A percentile compares a stretch with the other conserved stretches of the same genome.
These are phyloP conservation scores for Nicotiana obtusifolia DNA, from an alignment of 257 asterid genomes.

Conservation along the genomic window DNA sequence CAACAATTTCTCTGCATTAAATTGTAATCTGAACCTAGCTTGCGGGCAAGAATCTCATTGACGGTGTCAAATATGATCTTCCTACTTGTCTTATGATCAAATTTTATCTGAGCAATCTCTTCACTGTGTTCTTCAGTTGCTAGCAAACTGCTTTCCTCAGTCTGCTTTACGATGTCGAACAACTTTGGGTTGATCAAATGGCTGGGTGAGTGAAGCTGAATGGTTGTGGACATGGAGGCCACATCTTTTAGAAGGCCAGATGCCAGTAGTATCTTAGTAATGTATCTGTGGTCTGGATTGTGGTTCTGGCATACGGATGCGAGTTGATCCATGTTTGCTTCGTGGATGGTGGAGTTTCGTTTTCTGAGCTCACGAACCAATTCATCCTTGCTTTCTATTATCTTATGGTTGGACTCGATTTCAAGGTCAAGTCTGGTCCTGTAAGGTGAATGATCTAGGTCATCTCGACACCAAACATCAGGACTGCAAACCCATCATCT, in stretches of 20 bases:
- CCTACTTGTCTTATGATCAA: constrained; percentile 46
- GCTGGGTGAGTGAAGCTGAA: constrained; percentile 46
- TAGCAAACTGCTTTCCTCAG: constrained; percentile 31
- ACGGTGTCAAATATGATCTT: constrained; percentile 65
- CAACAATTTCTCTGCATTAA: constrained; percentile 18
- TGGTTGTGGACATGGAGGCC: constrained; percentile 30
- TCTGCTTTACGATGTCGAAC: constrained; percentile 67
- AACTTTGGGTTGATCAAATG: constrained; percentile 57
- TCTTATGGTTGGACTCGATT: constrained; percentile 28
- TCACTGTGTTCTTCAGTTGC: constrained; percentile 6
- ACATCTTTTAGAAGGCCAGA: constrained; percentile 62
- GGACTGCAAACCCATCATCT: constrained; percentile 34
- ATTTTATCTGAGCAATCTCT: constrained; percentile 18
- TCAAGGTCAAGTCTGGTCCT: constrained; percentile 20
- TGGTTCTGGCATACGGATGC: constrained; percentile 25
- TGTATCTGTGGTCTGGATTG: constrained; percentile 52
- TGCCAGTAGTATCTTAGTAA: constrained; percentile 47
- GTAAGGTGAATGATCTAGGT: constrained; percentile 31
- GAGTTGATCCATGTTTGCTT: constrained; percentile 24
- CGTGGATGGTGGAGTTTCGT: constrained; percentile 24
- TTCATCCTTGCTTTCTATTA: constrained; percentile 34
- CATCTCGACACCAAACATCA: constrained; percentile 48
- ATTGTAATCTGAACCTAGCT: constrained; percentile 37
- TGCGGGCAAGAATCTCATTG: constrained; percentile 59
- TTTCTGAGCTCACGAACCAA: constrained; percentile 38